These are phyloP conservation scores for Pythium dissimile DNA, from an alignment of 352 stramenopile species.

Conservation along the genomic window DNA sequence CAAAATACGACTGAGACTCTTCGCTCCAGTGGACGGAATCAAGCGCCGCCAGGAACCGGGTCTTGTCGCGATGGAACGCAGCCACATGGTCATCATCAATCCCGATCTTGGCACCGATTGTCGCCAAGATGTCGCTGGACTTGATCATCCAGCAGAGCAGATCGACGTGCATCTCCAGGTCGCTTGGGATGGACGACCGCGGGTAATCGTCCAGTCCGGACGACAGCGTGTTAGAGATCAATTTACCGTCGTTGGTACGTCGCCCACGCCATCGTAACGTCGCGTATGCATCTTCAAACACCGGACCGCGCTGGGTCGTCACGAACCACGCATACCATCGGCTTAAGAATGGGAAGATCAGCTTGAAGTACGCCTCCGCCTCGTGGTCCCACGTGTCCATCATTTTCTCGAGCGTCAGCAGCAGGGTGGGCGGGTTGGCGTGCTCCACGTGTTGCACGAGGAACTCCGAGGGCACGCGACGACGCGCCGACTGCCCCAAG, in stretches of 20 bases:
- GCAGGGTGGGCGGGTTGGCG: slow-evolving; percentile 90
- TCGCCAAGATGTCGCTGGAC: slow-evolving; percentile 50
- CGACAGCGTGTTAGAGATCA: slow-evolving; percentile 90
- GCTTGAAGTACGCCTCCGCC: slow-evolving; percentile 29
- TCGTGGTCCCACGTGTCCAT: slow-evolving; percentile 28
- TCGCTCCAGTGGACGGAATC: slow-evolving; percentile 75
- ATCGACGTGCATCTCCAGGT: slow-evolving; percentile 90
- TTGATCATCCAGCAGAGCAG: slow-evolving; percentile 89
- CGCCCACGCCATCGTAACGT: slow-evolving; percentile 85
- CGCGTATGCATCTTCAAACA: slow-evolving; percentile 22
- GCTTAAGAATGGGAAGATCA: slow-evolving; percentile 69
- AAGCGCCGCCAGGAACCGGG: slow-evolving; percentile 41
- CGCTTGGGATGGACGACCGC: slow-evolving; percentile 57
- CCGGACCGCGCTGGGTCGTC: slow-evolving; percentile 49
- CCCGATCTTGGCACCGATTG: slow-evolving; percentile 37
- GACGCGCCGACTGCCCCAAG: slow-evolving; percentile 54
- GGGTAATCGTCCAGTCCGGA: slow-evolving; percentile 94
- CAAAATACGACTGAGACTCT: slow-evolving; percentile 62
- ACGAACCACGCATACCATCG: slow-evolving; percentile 79
- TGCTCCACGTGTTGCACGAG: slow-evolving; percentile 88
- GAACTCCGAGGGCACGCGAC: slow-evolving; percentile 86
- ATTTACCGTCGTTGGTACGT: slow-evolving; percentile 56
- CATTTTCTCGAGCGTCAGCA: slow-evolving; percentile 85
- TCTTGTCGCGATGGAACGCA: slow-evolving; percentile 3
- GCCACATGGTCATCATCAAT: not conserved